phyloP scores from a whole-genome alignment of 192 early-diverging fungal genomes.

The Backusella circina region DNA sequence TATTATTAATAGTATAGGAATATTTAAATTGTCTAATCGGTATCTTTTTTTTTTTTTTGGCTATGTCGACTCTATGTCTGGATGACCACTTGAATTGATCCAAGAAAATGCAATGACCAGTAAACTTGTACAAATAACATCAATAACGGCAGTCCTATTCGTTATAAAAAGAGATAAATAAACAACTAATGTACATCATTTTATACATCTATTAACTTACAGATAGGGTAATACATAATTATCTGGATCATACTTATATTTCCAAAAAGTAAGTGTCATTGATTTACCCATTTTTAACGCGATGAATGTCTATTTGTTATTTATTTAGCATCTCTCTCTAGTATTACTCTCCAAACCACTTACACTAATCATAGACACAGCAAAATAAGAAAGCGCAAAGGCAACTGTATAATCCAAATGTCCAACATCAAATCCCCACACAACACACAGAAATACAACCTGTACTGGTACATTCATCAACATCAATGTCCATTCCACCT shows the following conservation, averaged over 20 bases:
- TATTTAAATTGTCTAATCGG: not conserved
- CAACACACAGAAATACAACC: constrained; percentile 51
- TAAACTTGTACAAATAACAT: constrained; percentile 64
- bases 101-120: constrained; percentile 48
- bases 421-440: constrained; percentile 44
- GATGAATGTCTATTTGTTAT: constrained; percentile 44
- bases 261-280: constrained; percentile 59
- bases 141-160: constrained; percentile 63
- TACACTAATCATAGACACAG: constrained; percentile 56
- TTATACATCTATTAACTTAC: constrained; percentile 48
- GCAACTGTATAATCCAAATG: constrained; percentile 35
- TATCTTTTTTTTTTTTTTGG: not conserved
- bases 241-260: constrained; percentile 72
- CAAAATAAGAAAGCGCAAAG: constrained; percentile 51
- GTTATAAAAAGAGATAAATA: constrained; percentile 9
- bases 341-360: constrained; percentile 17
- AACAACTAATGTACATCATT: too few relatives aligned
- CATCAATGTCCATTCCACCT: constrained; percentile 57
- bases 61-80: constrained; percentile 6
- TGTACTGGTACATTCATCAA: constrained; percentile 70
- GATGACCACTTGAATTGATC: constrained; percentile 13
- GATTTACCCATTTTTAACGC: constrained; percentile 54
- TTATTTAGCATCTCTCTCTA: constrained; percentile 11
- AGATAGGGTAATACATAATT: constrained; percentile 63
- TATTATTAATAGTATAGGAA: not conserved